These are phyloP conservation scores for Fagopyrum homotropicum DNA, from an alignment of 148 eudicot species.

Conservation along the genomic window DNA sequence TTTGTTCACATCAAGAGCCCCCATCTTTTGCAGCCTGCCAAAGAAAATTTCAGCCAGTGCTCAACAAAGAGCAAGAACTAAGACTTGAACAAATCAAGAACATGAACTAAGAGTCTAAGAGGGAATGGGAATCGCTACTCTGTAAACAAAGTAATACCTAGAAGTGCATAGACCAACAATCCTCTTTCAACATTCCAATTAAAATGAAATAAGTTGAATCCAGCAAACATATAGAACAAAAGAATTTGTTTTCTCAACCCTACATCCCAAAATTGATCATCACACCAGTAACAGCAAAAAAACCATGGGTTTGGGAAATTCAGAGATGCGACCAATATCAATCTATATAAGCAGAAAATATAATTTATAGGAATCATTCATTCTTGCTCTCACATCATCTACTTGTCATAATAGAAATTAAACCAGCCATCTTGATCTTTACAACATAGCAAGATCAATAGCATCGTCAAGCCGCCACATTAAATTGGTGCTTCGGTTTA, in stretches of 20 bases:
- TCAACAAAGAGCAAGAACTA: background rate
- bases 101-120: background rate
- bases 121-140: background rate
- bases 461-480: background rate
- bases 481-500: background rate
- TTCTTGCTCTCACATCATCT: background rate
- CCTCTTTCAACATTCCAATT: background rate
- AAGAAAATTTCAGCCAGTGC: background rate
- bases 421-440: background rate
- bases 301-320: background rate
- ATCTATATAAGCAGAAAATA: background rate
- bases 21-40: slow-evolving; percentile 77
- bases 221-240: background rate
- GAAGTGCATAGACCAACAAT: background rate
- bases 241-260: background rate
- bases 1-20: slow-evolving; percentile 63
- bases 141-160: background rate
- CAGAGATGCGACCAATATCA: background rate
- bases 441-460: background rate
- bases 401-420: background rate
- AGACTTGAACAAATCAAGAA: background rate
- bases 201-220: background rate
- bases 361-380: background rate
- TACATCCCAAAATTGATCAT: background rate
- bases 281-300: background rate